phyloP scores from a whole-genome alignment of 208 protist species.

The Endotrypanum monterogeii region DNA sequence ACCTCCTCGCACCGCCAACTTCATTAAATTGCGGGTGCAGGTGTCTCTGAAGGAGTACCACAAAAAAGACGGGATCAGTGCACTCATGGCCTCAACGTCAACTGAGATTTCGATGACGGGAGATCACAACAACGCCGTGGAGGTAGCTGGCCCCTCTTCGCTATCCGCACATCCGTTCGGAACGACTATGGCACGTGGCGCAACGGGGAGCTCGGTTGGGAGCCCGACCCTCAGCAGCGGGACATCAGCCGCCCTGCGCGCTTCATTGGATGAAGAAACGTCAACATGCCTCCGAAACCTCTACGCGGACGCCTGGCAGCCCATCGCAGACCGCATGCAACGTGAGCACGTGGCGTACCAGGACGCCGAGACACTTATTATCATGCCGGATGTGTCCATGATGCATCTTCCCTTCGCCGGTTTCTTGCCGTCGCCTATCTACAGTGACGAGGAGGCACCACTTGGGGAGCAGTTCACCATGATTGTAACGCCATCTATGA shows the following conservation, averaged over 20 bases:
- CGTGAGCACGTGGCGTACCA: constrained; percentile 35
- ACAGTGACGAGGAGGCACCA: constrained; percentile 39
- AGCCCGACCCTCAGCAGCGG: constrained; percentile 12
- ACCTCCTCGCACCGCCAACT: constrained; percentile 51
- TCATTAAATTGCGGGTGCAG: constrained; percentile 65
- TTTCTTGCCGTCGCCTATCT: constrained; percentile 51
- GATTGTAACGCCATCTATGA: constrained; percentile 68
- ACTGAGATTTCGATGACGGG: constrained; percentile 16
- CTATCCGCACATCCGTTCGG: constrained; percentile 22
- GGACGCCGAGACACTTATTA: constrained; percentile 63
- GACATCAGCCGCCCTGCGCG: constrained; percentile 13
- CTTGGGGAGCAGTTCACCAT: constrained; percentile 65
- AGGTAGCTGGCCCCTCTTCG: constrained; percentile 3
- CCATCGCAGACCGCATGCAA: constrained; percentile 51
- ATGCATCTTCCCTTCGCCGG: constrained; percentile 77
- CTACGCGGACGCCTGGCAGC: constrained; percentile 81
- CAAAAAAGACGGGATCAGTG: constrained; percentile 23
- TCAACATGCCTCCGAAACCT: constrained; percentile 50
- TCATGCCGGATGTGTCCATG: constrained; percentile 80
- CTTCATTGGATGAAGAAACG: constrained; percentile 40
- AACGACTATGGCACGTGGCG: constrained; percentile 17
- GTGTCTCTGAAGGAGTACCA: constrained; percentile 66
- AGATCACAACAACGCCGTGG: background rate
- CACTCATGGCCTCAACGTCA: constrained; percentile 17
- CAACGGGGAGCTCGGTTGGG: constrained; percentile 4